Percentiles rank a stretch among this genome's conserved stretches.
These are phyloP conservation scores for Colletotrichum sublineola DNA, from an alignment of 2,329 filamentous ascomycete species.

Conservation along the genomic window DNA sequence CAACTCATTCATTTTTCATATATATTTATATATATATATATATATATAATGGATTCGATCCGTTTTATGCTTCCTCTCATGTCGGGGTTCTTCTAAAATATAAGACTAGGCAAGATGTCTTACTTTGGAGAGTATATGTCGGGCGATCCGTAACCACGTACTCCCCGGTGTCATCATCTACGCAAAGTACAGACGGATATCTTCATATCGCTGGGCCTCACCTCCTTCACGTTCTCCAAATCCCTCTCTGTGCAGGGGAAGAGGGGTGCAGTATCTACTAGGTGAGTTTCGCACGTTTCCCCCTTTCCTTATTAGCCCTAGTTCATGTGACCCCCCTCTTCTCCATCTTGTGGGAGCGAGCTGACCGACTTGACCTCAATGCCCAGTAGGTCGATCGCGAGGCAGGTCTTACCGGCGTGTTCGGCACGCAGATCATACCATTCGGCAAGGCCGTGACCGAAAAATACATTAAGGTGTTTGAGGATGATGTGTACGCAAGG, in stretches of 20 bases:
- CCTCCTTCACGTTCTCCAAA: slow-evolving; percentile 23
- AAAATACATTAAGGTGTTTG: slow-evolving; percentile 52
- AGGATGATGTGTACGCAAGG: slow-evolving; percentile 55
- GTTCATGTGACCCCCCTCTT: too few relatives aligned
- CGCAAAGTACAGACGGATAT: slow-evolving; percentile 51
- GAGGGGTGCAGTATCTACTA: slow-evolving; percentile 51
- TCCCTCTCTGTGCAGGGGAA: not conserved
- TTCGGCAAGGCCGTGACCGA: slow-evolving; percentile 53
- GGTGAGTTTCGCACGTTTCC: slow-evolving; percentile 50
- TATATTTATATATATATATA: too few relatives aligned
- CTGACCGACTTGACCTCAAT: slow-evolving; percentile 25
- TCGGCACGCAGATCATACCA: slow-evolving; percentile 57
- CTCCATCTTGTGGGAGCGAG: not conserved
- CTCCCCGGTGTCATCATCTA: slow-evolving; percentile 19
- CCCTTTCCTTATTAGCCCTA: too few relatives aligned
- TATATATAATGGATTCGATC: not conserved
- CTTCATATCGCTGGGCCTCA: slow-evolving; percentile 59
- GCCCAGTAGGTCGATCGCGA: slow-evolving; percentile 50
- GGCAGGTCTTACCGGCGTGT: slow-evolving; percentile 55
- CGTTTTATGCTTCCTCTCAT: not conserved
- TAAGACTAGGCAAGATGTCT: slow-evolving; percentile 4
- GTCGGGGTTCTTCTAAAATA: not conserved
- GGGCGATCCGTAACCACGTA: slow-evolving; percentile 12
- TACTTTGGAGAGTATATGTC: slow-evolving; percentile 21
- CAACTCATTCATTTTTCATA: not conserved